Evolutionary conservation across 1,284 basidiomycete species (phyloP).

Genomic region (Athelia psychrophila): DNA sequence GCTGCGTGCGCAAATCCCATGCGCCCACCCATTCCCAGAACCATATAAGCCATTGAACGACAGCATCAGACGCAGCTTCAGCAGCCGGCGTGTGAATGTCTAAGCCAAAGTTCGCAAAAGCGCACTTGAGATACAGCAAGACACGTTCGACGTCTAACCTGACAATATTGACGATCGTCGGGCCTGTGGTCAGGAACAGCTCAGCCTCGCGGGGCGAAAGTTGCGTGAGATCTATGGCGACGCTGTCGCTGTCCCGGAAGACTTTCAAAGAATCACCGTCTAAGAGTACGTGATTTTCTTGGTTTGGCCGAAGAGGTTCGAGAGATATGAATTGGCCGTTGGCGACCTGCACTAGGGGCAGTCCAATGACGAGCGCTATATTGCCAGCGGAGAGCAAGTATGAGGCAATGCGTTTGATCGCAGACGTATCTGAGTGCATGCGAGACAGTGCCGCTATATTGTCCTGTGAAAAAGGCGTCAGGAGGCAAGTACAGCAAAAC

Average conservation of each 20-base stretch:
- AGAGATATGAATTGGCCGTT: conserved; percentile 21
- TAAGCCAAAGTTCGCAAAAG: conserved; percentile 16
- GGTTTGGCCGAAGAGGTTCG: background rate
- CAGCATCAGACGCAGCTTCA: conserved; percentile 9
- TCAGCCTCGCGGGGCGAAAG: conserved; percentile 18
- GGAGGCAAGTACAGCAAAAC: background rate
- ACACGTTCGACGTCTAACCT: conserved; percentile 20
- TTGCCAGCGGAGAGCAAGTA: conserved; percentile 30
- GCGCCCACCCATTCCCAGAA: conserved; percentile 35
- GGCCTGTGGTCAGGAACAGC: conserved; percentile 18
- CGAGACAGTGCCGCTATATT: no score
- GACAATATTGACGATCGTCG: conserved; percentile 25
- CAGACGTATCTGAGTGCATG: background rate
- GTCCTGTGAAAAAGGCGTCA: no score
- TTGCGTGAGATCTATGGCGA: conserved; percentile 23
- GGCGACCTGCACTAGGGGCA: conserved; percentile 30
- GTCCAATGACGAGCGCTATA: conserved; percentile 25
- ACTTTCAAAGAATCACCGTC: conserved; percentile 22
- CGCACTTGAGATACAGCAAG: conserved; percentile 23
- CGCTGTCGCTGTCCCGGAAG: conserved; percentile 26
- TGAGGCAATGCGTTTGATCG: background rate
- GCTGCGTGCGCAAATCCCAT: conserved; percentile 13
- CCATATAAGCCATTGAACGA: conserved; percentile 25
- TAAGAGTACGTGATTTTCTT: conserved; percentile 16
- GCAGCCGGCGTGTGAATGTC: conserved; percentile 14